Evolutionary conservation across 2,329 filamentous ascomycete species (phyloP), one percentile per base, ranked within the genome.

Genomic region (Pyrenophora teres): DNA sequence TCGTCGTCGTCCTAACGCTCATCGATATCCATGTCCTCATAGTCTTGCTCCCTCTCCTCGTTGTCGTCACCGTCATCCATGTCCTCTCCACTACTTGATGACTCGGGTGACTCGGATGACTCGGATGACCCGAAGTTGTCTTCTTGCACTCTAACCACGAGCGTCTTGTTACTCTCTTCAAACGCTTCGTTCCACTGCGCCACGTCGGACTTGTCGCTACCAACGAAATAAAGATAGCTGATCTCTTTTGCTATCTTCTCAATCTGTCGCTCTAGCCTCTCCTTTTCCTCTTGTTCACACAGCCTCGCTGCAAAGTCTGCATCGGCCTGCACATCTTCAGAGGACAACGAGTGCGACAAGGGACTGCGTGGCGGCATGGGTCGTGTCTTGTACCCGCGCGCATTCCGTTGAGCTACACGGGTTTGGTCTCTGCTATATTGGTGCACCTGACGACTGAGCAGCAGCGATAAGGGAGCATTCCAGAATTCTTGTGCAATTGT

Each of bases 221-320:
- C 67, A 2, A 68, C 57, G 21, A 67, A 65, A 40, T 68, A 69
- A 13, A 71, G 50, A 37, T 64, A 70, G 8, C 68, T 64, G 12
- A 69, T 59, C n/a, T 69, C 57, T 8, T 51, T 40, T 15, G 54
- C 60, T 1, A 56, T 54, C 25, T 54, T 63, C n/a, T 30, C 42
- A 2, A 52, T 45, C 21, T 46, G 23, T 13, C 49, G 52, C 33
- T 60, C 54, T 31, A 57, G 15, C 19, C 58, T 47, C 6, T 56
- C 48, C 1, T 23, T 40, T 21, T 64, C 52, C 35, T 64, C 64
- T 10, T 49, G 39, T 23, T 45, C 18, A 39, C 41, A 51, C 31
- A 57, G 46, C 4, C 25, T 41, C 16, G 62, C 47, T 3, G 52
- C 25, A 35, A 56, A 35, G 5, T 39, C 33, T 0, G 59, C 37